Evolutionary conservation across 768 basidiomycete species (phyloP).

Genomic region (Trametopsis cervina): DNA sequence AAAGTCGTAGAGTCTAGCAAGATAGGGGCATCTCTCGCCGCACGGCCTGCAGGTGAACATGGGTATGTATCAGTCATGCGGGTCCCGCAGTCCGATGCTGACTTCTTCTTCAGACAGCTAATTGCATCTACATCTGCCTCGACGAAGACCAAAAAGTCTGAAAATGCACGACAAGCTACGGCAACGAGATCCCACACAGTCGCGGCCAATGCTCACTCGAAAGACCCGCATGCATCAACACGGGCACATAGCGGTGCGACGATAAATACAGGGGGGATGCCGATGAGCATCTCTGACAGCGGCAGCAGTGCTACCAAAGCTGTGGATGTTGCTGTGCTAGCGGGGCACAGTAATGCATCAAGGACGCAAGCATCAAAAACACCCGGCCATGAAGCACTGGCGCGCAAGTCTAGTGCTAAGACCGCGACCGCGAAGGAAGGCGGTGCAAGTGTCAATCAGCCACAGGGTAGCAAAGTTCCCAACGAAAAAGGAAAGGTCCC

Average conservation of each 20-base stretch:
- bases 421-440: not conserved
- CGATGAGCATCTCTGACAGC: not conserved
- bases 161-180: too few relatives aligned
- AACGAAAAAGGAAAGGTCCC: too few relatives aligned
- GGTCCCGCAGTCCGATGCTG: too few relatives aligned
- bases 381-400: not conserved
- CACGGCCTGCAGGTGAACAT: not conserved
- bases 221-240: not conserved
- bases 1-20: not conserved
- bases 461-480: not conserved
- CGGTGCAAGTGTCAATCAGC: not conserved
- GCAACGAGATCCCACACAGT: too few relatives aligned
- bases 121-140: too few relatives aligned
- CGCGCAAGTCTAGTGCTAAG: not conserved
- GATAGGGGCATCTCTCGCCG: not conserved
- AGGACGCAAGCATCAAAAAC: not conserved
- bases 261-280: not conserved
- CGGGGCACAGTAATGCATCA: not conserved
- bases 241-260: not conserved
- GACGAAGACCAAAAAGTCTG: constrained; percentile 53
- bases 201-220: not conserved
- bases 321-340: not conserved
- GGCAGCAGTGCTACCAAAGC: not conserved
- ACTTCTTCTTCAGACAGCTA: too few relatives aligned
- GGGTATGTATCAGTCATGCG: too few relatives aligned